These are phyloP conservation scores for Crucihimalaya himalaica DNA, from an alignment of 345 rosid species.

Conservation along the genomic window DNA sequence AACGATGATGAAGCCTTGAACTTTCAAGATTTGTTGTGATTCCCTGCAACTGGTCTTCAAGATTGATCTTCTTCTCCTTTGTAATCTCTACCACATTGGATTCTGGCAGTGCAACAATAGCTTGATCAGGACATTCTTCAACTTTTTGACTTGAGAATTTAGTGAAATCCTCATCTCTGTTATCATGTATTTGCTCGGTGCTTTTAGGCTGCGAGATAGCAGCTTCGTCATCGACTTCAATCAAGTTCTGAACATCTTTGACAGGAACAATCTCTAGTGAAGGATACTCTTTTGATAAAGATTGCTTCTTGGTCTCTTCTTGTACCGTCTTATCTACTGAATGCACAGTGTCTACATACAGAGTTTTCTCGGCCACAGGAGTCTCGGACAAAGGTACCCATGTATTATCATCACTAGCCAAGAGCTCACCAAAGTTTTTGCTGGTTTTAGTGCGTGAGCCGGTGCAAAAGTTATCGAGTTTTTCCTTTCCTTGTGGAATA, in stretches of 20 bases:
- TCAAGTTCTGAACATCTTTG: slow-evolving; percentile 33
- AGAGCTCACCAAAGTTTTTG: slow-evolving; percentile 49
- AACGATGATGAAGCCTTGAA: slow-evolving; percentile 36
- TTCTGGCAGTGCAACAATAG: slow-evolving; percentile 12
- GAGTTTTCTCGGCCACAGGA: slow-evolving; percentile 67
- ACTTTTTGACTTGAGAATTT: slow-evolving; percentile 33
- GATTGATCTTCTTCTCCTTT: slow-evolving; percentile 42
- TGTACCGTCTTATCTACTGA: slow-evolving; percentile 37
- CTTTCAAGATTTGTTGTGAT: slow-evolving; percentile 38
- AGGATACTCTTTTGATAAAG: not conserved
- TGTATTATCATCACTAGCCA: slow-evolving; percentile 54
- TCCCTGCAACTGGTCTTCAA: slow-evolving; percentile 36
- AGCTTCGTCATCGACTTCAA: slow-evolving; percentile 27
- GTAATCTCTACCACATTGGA: slow-evolving; percentile 29
- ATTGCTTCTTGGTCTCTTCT: slow-evolving; percentile 31
- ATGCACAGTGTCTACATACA: slow-evolving; percentile 70
- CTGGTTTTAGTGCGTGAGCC: slow-evolving; percentile 30
- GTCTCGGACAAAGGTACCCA: slow-evolving; percentile 46
- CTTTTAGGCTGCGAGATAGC: slow-evolving; percentile 21
- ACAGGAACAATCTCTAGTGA: slow-evolving; percentile 35
- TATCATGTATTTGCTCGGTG: slow-evolving; percentile 28
- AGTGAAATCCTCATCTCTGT: slow-evolving; percentile 24
- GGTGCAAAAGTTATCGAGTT: slow-evolving; percentile 22
- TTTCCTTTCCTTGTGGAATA: slow-evolving; percentile 20
- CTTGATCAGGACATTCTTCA: slow-evolving; percentile 26